These are phyloP conservation scores for Martiniozyma abietophila DNA, from an alignment of 805 yeast genomes.

Conservation along the genomic window DNA sequence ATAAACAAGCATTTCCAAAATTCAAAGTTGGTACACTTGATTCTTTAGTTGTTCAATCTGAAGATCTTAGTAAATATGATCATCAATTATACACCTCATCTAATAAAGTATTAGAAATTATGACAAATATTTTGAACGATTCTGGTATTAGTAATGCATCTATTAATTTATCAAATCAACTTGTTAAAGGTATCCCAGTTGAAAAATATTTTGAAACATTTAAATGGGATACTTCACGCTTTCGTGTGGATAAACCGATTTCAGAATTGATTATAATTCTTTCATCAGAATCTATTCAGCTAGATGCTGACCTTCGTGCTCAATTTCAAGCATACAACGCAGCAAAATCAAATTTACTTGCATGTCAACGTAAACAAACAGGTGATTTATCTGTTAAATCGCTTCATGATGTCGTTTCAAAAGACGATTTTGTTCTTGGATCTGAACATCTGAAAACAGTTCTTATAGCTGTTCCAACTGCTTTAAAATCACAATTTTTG, in stretches of 20 bases:
- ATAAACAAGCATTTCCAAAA: slow-evolving; percentile 57
- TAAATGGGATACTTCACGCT: slow-evolving; percentile 83
- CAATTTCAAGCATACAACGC: slow-evolving; percentile 66
- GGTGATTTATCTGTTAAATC: slow-evolving; percentile 92
- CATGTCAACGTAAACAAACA: slow-evolving; percentile 86
- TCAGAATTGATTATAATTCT: slow-evolving; percentile 63
- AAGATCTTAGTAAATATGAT: slow-evolving; percentile 78
- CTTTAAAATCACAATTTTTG: slow-evolving; percentile 49
- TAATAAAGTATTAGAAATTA: slow-evolving; percentile 66
- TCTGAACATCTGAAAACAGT: slow-evolving; percentile 83
- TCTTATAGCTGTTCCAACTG: slow-evolving; percentile 82
- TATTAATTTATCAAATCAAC: slow-evolving; percentile 7
- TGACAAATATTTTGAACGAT: slow-evolving; percentile 32
- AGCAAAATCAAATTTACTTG: slow-evolving; percentile 74
- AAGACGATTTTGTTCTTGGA: slow-evolving; percentile 72
- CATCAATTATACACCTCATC: slow-evolving; percentile 63
- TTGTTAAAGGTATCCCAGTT: slow-evolving; percentile 2
- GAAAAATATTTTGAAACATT: slow-evolving; percentile 57
- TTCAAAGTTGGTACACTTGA: slow-evolving; percentile 95
- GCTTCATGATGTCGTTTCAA: slow-evolving; percentile 77
- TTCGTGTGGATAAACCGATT: slow-evolving; percentile 75
- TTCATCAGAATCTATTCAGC: slow-evolving; percentile 66
- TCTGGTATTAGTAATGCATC: slow-evolving; percentile 1
- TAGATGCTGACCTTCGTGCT: slow-evolving; percentile 79
- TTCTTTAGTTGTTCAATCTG: slow-evolving; percentile 81